Percentiles rank a stretch among this genome's conserved stretches.
Evolutionary conservation across 2,329 filamentous ascomycete genomes (phyloP).

Genomic region (Coleophoma eucalyptorum): DNA sequence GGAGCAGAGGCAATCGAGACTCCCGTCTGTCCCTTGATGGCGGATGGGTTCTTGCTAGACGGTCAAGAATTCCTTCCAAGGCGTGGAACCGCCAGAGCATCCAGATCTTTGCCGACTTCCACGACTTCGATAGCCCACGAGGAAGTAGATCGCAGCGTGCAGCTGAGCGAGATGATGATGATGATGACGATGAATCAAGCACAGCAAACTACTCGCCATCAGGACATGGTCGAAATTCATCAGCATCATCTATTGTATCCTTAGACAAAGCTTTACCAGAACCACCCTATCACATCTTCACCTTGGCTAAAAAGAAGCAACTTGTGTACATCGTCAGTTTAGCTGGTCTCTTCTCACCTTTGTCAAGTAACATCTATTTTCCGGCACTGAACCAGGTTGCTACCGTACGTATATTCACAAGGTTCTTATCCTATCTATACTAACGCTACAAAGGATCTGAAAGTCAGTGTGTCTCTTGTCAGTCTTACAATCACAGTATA

Average conservation of each 20-base stretch:
- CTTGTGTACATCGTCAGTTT: constrained; percentile 45
- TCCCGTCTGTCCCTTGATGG: background rate
- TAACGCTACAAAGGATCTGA: constrained; percentile 16
- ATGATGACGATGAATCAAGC: constrained; percentile 1
- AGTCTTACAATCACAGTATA: constrained; percentile 42
- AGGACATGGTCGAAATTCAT: background rate
- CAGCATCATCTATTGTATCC: constrained; percentile 1
- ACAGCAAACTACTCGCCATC: background rate
- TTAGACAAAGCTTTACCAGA: constrained; percentile 12
- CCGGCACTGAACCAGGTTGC: constrained; percentile 37
- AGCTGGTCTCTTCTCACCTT: constrained; percentile 48
- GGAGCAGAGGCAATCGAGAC: too few relatives aligned
- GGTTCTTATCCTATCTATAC: background rate
- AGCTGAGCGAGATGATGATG: constrained; percentile 1
- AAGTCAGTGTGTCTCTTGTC: constrained; percentile 26
- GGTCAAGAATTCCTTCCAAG: constrained; percentile 4
- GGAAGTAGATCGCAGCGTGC: constrained; percentile 2
- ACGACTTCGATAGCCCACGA: constrained; percentile 12
- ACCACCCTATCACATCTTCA: constrained; percentile 33
- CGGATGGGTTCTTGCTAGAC: constrained; percentile 6
- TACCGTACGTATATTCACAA: constrained; percentile 15
- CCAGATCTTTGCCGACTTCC: constrained; percentile 13
- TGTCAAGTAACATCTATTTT: constrained; percentile 48
- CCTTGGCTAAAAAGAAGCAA: constrained; percentile 34
- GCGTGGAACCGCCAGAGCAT: constrained; percentile 11